A percentile compares a stretch with the other conserved stretches of the same genome.
phyloP scores from a whole-genome alignment of 306 rosid genomes.

The Ceratonia siliqua region DNA sequence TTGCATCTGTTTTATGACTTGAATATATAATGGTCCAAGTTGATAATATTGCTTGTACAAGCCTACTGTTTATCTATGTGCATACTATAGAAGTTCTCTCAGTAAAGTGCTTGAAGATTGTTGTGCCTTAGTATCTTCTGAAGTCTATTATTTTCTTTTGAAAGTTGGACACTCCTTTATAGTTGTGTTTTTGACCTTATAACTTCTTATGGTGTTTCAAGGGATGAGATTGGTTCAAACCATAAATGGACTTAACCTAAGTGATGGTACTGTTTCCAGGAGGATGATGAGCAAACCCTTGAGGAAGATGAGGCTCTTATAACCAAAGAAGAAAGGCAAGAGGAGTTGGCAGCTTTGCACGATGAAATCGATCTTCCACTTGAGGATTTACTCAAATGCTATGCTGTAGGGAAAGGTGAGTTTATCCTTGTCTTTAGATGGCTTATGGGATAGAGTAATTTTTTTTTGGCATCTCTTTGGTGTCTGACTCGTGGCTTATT shows the following conservation, averaged over 20 bases:
- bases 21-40: background rate
- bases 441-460: too few species aligned
- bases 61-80: conserved; percentile 10
- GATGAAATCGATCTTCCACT: conserved; percentile 91
- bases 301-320: conserved; percentile 91
- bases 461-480: too few species aligned
- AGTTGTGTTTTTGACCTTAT: conserved; percentile 31
- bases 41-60: background rate
- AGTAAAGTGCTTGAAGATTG: too few species aligned
- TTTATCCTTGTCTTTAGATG: too few species aligned
- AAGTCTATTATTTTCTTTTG: conserved; percentile 17
- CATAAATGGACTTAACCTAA: conserved; percentile 30
- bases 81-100: conserved; percentile 14
- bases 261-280: conserved; percentile 65
- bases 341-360: conserved; percentile 83
- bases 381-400: conserved; percentile 84
- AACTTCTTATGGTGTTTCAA: conserved; percentile 33
- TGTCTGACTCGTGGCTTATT: too few species aligned
- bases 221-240: conserved; percentile 20
- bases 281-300: conserved; percentile 86
- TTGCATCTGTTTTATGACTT: background rate
- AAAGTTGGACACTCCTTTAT: conserved; percentile 22
- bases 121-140: background rate
- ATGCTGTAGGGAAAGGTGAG: conserved; percentile 55
- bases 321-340: conserved; percentile 78